phyloP scores from a whole-genome alignment of 2,329 filamentous ascomycete genomes.

The Macrophomina pseudophaseolina region DNA sequence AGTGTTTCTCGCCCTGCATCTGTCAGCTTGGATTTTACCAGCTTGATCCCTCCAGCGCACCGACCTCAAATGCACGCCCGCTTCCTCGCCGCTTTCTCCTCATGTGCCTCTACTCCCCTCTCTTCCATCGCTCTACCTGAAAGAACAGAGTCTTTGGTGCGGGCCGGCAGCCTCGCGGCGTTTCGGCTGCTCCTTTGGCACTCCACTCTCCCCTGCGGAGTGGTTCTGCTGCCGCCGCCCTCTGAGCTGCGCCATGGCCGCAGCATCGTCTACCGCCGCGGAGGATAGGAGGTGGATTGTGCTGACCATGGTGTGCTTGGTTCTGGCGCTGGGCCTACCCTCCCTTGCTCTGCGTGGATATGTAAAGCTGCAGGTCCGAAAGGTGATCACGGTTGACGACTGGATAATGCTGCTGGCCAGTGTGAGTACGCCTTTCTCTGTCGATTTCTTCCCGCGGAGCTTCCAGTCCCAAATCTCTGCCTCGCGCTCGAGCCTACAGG shows the following conservation, averaged over 20 bases:
- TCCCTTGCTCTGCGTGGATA: constrained; percentile 9
- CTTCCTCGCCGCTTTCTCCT: background rate
- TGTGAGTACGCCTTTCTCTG: constrained; percentile 2
- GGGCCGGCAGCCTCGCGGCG: background rate
- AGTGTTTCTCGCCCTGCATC: background rate
- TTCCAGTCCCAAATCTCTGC: background rate
- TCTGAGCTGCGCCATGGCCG: background rate
- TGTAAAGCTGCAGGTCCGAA: background rate
- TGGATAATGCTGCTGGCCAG: constrained; percentile 5
- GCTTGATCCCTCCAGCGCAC: constrained; percentile 16
- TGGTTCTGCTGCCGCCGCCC: background rate
- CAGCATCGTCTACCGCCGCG: background rate
- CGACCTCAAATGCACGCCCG: background rate
- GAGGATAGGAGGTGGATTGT: constrained; percentile 20
- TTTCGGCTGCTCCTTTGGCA: background rate
- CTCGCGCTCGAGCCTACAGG: constrained; percentile 14
- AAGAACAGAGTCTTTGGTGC: background rate
- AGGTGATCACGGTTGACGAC: constrained; percentile 3
- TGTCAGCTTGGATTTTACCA: background rate
- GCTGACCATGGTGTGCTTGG: constrained; percentile 13
- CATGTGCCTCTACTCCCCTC: background rate
- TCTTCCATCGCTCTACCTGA: background rate
- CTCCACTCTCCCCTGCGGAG: background rate
- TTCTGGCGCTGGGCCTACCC: constrained; percentile 7
- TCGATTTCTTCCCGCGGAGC: constrained; percentile 1